Evolutionary conservation across 108 stramenopile genomes (phyloP).

Genomic region (Cylindrotheca closterium): DNA sequence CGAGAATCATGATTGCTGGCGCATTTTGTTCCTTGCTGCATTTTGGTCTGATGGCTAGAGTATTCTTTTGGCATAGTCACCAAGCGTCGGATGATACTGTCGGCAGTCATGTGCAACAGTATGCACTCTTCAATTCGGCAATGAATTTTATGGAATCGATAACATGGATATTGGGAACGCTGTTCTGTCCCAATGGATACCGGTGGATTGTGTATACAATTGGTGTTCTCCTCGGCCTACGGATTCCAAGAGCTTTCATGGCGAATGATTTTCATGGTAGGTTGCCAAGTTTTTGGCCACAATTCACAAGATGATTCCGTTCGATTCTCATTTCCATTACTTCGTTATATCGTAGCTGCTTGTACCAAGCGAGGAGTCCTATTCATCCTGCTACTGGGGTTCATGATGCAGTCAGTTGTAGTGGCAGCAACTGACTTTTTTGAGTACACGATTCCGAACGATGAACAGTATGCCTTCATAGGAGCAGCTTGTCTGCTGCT

Average conservation of each 20-base stretch:
- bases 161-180: constrained; percentile 59
- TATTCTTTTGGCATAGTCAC: constrained; percentile 54
- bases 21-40: constrained; percentile 68
- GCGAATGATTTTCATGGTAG: constrained; percentile 86
- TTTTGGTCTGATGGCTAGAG: constrained; percentile 53
- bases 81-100: constrained; percentile 31
- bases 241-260: constrained; percentile 69
- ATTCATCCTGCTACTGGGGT: constrained; percentile 80
- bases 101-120: constrained; percentile 45
- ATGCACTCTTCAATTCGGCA: constrained; percentile 58
- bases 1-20: constrained; percentile 72
- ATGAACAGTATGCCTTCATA: constrained; percentile 63
- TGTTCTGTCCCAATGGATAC: constrained; percentile 28
- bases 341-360: constrained; percentile 47
- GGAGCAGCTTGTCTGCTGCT: constrained; percentile 70
- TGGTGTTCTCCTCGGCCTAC: constrained; percentile 51
- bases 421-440: constrained; percentile 78
- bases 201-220: constrained; percentile 58
- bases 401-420: constrained; percentile 75
- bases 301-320: no score
- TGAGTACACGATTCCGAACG: constrained; percentile 65
- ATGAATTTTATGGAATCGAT: constrained; percentile 55
- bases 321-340: not conserved
- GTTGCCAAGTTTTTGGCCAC: not conserved
- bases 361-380: constrained; percentile 75